Conservation (phyloP, 2,329 filamentous ascomycete genomes). For the Ascochyta clinopodiicola region DNA sequence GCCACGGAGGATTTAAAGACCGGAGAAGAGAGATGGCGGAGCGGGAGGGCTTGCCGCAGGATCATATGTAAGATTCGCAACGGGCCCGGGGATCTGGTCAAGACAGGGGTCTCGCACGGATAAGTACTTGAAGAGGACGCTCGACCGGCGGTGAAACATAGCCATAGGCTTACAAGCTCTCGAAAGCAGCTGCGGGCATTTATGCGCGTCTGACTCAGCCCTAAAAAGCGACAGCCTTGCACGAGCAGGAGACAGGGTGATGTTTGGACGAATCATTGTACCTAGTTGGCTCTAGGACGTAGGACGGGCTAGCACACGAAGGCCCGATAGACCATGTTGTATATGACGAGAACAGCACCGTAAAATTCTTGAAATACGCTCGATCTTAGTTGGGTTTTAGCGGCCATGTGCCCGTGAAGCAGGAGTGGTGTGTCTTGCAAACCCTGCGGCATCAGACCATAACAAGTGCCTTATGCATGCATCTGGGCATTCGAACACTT, state of each 20-base stretch:
- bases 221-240: background rate
- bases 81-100: conserved; percentile 2
- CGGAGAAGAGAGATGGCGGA: background rate
- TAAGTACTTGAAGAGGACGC: background rate
- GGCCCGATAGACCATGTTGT: conserved; percentile 1
- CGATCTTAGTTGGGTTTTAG: background rate
- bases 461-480: background rate
- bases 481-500: background rate
- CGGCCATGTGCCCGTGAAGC: background rate
- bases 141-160: background rate
- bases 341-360: background rate
- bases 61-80: background rate
- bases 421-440: background rate
- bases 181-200: background rate
- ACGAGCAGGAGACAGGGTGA: background rate
- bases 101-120: background rate
- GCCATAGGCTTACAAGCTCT: background rate
- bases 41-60: background rate
- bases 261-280: background rate
- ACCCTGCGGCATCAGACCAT: background rate
- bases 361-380: background rate
- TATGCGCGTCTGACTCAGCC: background rate
- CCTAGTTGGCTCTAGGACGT: no score
- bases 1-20: no score
- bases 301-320: background rate